phyloP scores from a whole-genome alignment of 441 rosid genomes.

The Adansonia grandidieri region DNA sequence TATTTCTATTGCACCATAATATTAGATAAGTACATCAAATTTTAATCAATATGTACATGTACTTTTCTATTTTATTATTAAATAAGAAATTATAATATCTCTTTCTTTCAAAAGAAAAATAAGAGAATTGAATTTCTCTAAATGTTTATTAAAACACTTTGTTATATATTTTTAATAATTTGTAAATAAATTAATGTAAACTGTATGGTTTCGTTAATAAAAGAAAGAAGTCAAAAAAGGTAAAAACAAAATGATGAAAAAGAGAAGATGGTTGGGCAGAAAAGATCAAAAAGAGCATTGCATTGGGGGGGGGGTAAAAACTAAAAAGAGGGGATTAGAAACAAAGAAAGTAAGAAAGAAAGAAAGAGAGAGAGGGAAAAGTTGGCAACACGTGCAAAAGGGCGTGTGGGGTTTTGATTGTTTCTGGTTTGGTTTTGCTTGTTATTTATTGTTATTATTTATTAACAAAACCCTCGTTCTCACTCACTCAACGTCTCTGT shows the following conservation, averaged over 20 bases:
- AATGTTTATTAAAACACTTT: too few species aligned
- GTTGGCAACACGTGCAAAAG: constrained; percentile 6
- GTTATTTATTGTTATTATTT: too few species aligned
- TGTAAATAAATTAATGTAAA: too few species aligned
- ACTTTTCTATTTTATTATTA: too few species aligned
- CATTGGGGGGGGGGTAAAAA: constrained; percentile 1
- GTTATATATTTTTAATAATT: too few species aligned
- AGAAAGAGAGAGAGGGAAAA: not conserved
- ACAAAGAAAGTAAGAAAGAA: not conserved
- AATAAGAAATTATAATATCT: too few species aligned
- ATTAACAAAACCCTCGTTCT: too few species aligned
- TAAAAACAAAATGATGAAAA: constrained; percentile 15
- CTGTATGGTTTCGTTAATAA: not conserved
- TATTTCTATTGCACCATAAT: too few species aligned
- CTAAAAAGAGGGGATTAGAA: not conserved
- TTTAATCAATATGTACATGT: too few species aligned
- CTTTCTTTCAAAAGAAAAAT: too few species aligned
- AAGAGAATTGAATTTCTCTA: too few species aligned
- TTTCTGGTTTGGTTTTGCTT: constrained; percentile 6
- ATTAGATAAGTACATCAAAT: too few species aligned
- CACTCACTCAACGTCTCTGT: not conserved
- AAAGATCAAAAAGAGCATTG: constrained; percentile 1
- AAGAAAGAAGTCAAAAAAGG: not conserved
- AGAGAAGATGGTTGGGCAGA: not conserved
- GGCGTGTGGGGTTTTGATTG: constrained; percentile 11